Evolutionary conservation across 352 stramenopile genomes (phyloP).

Genomic region (Pilasporangium apinafurcum): DNA sequence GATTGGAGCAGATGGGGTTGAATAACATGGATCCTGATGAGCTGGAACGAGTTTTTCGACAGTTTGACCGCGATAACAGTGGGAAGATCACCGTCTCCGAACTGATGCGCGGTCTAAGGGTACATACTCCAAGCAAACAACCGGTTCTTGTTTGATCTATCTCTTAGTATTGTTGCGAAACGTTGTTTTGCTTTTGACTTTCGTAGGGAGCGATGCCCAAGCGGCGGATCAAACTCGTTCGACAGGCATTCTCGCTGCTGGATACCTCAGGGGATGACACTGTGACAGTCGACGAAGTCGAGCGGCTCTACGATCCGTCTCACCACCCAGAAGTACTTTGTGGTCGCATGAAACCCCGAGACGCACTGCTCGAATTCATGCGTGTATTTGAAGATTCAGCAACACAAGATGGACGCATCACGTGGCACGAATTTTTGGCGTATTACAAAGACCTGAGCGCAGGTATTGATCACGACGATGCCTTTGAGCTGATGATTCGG

Average conservation of each 20-base stretch:
- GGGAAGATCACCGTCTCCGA: slow-evolving; percentile 86
- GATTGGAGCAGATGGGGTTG: slow-evolving; percentile 41
- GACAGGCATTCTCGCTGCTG: slow-evolving; percentile 73
- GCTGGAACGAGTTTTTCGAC: slow-evolving; percentile 47
- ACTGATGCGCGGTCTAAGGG: slow-evolving; percentile 81
- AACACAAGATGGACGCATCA: slow-evolving; percentile 48
- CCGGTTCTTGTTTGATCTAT: neutral
- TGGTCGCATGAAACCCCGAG: slow-evolving; percentile 39
- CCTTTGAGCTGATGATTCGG: slow-evolving; percentile 83
- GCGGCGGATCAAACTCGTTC: slow-evolving; percentile 74
- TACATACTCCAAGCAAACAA: slow-evolving; percentile 9
- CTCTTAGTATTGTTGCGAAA: neutral
- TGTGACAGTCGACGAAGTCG: slow-evolving; percentile 67
- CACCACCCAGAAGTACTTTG: slow-evolving; percentile 81
- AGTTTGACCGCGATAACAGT: slow-evolving; percentile 80
- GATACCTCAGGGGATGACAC: slow-evolving; percentile 59
- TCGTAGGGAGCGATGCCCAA: slow-evolving; percentile 68
- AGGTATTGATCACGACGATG: slow-evolving; percentile 73
- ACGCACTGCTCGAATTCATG: slow-evolving; percentile 82
- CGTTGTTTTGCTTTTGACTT: neutral
- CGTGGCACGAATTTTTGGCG: slow-evolving; percentile 79
- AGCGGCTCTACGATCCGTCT: slow-evolving; percentile 62
- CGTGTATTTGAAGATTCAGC: slow-evolving; percentile 49
- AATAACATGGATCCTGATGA: slow-evolving; percentile 24
- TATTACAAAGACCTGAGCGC: slow-evolving; percentile 90